Base-by-base conservation (phyloP, 257 asterid species). In the Catharanthus roseus region DNA sequence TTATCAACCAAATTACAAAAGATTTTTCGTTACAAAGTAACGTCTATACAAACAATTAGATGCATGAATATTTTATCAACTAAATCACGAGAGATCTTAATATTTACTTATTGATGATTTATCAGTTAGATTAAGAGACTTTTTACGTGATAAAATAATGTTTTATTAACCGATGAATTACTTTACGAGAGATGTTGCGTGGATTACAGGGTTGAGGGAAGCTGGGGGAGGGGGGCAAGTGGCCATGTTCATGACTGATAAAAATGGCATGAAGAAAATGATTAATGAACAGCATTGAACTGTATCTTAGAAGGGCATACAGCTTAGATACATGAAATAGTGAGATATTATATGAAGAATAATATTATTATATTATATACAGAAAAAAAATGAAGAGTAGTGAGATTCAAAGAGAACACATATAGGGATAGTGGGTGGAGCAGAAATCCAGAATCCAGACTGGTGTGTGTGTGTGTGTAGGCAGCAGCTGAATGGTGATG, bases 391-490 rank as follows among this genome's bases (percentile, higher is more conserved):
- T 29, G 68, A 56, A 65, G 53, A 50, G 11, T 41, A n/a, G n/a
- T n/a, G n/a, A n/a, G 69, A 69, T 60, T 49, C 42, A 31, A 50
- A 49, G 53, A 47, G 42, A 45, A 23, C 2, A 38, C n/a, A 38
- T 3, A 53, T 70, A 42, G 28, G 12, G 23, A 62, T 74, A 67
- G 82, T 68, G 77, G 76, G 64, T 68, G 73, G 69, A 45, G 42
- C 68, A 44, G 31, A 55, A 66, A 39, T n/a, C 51, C 67, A 39
- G 53, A 67, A 58, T 67, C 57, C 63, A 71, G 72, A 74, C 49
- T 68, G 80, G 79, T 76, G 29, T 34, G 72, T 53, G 36, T 64
- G 75, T 56, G 79, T 76, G 29, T 34, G 72, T 53, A 42, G 67
- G 75, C 62, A 70, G 75, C 62, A 70, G 75, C 45, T 61, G 29